A percentile compares a stretch with the other conserved stretches of the same genome.
These are phyloP conservation scores for Xylariaceae sp. DNA, from an alignment of 2,329 filamentous ascomycete species.

Conservation along the genomic window DNA sequence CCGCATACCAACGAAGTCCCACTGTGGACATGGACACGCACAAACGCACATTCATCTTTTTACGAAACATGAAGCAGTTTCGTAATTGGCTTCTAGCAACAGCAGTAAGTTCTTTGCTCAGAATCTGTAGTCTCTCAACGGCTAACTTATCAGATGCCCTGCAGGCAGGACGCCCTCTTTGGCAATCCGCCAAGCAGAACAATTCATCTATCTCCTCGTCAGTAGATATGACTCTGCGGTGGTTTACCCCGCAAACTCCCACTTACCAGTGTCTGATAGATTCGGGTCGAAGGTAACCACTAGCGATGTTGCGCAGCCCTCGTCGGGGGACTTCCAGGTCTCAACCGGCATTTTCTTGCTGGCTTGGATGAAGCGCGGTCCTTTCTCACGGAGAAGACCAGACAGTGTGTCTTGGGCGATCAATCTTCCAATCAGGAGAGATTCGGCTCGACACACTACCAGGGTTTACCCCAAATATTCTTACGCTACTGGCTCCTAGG, in stretches of 20 bases:
- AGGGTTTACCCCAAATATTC: slow-evolving; percentile 16
- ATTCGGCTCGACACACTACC: slow-evolving; percentile 13
- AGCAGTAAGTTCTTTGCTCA: slow-evolving; percentile 9
- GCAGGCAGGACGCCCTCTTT: slow-evolving; percentile 6
- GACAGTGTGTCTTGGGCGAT: slow-evolving; percentile 7
- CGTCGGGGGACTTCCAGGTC: slow-evolving; percentile 16
- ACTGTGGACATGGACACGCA: too few relatives aligned
- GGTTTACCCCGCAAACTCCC: slow-evolving; percentile 19
- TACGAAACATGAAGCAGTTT: slow-evolving; percentile 1
- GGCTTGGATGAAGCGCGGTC: slow-evolving; percentile 5
- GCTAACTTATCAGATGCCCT: slow-evolving; percentile 8
- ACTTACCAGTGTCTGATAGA: slow-evolving; percentile 12
- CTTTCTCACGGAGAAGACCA: slow-evolving; percentile 8
- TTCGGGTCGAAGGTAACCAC: slow-evolving; percentile 11
- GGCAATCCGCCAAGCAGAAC: slow-evolving; percentile 9
- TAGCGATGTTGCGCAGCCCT: slow-evolving; percentile 15
- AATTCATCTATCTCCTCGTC: slow-evolving; percentile 12
- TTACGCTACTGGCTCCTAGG: slow-evolving; percentile 9
- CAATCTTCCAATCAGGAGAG: slow-evolving; percentile 10
- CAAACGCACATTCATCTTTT: too few relatives aligned
- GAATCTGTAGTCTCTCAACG: slow-evolving; percentile 8
- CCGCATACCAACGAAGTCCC: too few relatives aligned
- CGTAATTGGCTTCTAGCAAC: slow-evolving; percentile 4
- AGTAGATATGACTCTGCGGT: slow-evolving; percentile 8
- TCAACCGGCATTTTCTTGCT: slow-evolving; percentile 6